phyloP scores from a whole-genome alignment of 164 flowering plant genomes.

The Piper betle region DNA sequence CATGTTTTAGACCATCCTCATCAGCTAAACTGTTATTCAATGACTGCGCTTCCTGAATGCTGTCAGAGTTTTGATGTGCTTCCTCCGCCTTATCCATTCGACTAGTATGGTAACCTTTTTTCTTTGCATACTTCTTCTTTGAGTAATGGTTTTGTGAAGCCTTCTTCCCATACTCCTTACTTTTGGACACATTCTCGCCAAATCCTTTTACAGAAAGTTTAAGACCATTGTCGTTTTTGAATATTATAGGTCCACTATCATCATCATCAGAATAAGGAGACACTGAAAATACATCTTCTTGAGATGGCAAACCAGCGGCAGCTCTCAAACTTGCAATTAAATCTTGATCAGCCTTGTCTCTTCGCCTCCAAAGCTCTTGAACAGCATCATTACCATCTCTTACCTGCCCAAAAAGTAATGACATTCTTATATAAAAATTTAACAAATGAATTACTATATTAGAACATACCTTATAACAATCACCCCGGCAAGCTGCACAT shows the following conservation, averaged over 20 bases:
- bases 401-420: slow-evolving; percentile 29
- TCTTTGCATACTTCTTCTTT: slow-evolving; percentile 44
- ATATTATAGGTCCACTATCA: slow-evolving; percentile 38
- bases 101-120: slow-evolving; percentile 32
- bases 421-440: background rate
- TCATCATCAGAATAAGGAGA: slow-evolving; percentile 94
- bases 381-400: slow-evolving; percentile 85
- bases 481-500: slow-evolving; percentile 97
- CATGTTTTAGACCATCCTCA: slow-evolving; percentile 29
- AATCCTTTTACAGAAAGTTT: slow-evolving; percentile 70
- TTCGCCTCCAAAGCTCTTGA: slow-evolving; percentile 90
- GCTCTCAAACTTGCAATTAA: slow-evolving; percentile 78
- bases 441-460: background rate
- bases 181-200: slow-evolving; percentile 55
- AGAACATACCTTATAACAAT: slow-evolving; percentile 65
- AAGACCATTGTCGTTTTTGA: slow-evolving; percentile 54
- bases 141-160: slow-evolving; percentile 8
- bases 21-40: slow-evolving; percentile 24
- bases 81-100: slow-evolving; percentile 17
- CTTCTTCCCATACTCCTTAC: slow-evolving; percentile 65
- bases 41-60: slow-evolving; percentile 21
- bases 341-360: slow-evolving; percentile 62
- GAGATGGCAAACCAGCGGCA: slow-evolving; percentile 90
- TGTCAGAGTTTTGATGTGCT: slow-evolving; percentile 24
- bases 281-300: slow-evolving; percentile 77